phyloP scores from a whole-genome alignment of 768 basidiomycete genomes.

The Panellus pusillus region DNA sequence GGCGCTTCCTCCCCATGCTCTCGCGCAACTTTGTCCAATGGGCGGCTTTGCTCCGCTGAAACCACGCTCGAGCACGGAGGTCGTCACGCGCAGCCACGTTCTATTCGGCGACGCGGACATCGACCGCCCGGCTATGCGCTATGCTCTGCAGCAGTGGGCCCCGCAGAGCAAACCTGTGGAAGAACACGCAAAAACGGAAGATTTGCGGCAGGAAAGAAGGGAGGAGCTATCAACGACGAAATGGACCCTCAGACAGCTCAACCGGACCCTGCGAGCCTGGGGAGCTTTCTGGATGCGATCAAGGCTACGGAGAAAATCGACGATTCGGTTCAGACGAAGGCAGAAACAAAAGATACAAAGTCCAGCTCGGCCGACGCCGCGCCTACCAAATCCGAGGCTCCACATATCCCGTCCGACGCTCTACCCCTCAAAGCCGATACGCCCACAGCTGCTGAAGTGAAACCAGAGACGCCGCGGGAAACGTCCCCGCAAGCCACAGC shows the following conservation, averaged over 20 bases:
- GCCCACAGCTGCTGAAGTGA: no score
- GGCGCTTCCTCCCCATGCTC: neutral
- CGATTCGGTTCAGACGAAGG: no score
- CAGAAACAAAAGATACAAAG: no score
- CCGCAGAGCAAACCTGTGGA: neutral
- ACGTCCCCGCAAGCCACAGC: no score
- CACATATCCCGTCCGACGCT: no score
- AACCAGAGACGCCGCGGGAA: no score
- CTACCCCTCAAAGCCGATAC: no score
- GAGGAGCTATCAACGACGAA: neutral
- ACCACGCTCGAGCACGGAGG: neutral
- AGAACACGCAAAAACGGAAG: neutral
- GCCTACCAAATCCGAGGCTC: no score
- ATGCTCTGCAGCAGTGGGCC: neutral
- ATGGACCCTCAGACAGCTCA: neutral
- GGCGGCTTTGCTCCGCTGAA: constrained; percentile 25
- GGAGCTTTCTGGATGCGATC: no score
- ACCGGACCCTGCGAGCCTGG: neutral
- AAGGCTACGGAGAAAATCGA: no score
- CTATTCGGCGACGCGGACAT: neutral
- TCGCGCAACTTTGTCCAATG: constrained; percentile 12
- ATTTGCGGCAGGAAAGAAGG: neutral
- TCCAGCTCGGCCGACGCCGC: no score
- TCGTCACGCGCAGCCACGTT: neutral
- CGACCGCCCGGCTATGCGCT: constrained; percentile 11